A percentile compares a stretch with the other conserved stretches of the same genome.
Evolutionary conservation across 352 stramenopile species (phyloP).

Genomic region (Pythium vanterpoolii): DNA sequence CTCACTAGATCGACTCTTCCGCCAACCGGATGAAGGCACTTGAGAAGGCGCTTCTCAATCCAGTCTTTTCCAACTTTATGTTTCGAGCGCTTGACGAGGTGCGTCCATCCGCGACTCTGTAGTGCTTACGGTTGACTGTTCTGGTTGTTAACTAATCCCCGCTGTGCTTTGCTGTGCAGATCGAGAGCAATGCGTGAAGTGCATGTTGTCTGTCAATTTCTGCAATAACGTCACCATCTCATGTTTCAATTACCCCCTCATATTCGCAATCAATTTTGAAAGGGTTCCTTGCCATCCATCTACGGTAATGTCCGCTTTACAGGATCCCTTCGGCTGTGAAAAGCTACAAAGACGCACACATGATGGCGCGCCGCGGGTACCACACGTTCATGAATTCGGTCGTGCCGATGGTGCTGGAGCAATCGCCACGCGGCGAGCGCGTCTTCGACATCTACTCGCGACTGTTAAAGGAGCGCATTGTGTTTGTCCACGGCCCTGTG

Average conservation of each 20-base stretch:
- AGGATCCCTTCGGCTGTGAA: conserved; percentile 1
- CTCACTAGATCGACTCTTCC: conserved; percentile 55
- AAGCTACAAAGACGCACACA: background rate
- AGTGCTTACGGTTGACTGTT: too few relatives aligned
- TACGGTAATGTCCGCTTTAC: background rate
- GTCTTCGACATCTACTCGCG: conserved; percentile 98
- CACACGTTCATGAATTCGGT: conserved; percentile 65
- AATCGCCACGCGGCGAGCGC: conserved; percentile 90
- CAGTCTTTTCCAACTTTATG: conserved; percentile 74
- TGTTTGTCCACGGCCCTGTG: conserved; percentile 95
- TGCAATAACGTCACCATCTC: background rate
- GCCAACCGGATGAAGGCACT: conserved; percentile 66
- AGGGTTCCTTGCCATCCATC: conserved; percentile 1
- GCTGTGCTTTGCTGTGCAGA: conserved; percentile 3
- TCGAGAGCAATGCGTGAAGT: conserved; percentile 9
- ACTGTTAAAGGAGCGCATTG: conserved; percentile 96
- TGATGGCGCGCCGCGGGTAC: conserved; percentile 36
- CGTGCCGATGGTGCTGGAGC: conserved; percentile 94
- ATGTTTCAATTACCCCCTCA: background rate
- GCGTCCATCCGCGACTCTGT: background rate
- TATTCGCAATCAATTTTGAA: conserved; percentile 12
- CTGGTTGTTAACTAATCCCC: background rate
- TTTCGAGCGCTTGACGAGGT: conserved; percentile 70
- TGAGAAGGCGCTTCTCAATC: conserved; percentile 73
- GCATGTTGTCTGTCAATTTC: background rate